phyloP scores from a whole-genome alignment of 768 basidiomycete species.

The Podaxis sp. region DNA sequence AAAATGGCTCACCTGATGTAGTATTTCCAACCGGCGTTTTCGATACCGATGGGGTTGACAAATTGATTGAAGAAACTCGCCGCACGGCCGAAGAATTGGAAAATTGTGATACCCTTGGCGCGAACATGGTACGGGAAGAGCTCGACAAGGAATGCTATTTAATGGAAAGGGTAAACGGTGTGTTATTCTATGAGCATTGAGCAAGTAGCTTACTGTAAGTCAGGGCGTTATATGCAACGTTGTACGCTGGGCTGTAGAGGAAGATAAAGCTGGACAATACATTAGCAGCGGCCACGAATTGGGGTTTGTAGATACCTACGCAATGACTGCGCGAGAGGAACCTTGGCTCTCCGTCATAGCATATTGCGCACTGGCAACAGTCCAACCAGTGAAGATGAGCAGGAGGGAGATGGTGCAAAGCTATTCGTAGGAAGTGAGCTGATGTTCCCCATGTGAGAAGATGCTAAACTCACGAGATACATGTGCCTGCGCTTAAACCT shows the following conservation, averaged over 20 bases:
- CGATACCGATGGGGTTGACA: conserved; percentile 64
- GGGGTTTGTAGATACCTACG: conserved; percentile 26
- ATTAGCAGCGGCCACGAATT: background rate
- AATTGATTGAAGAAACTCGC: conserved; percentile 67
- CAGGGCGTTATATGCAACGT: conserved; percentile 56
- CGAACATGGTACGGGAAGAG: conserved; percentile 66
- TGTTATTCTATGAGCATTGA: background rate
- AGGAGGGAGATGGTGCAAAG: conserved; percentile 46
- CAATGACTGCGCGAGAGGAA: conserved; percentile 50
- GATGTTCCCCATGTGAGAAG: background rate
- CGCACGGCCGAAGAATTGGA: conserved; percentile 58
- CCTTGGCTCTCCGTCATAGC: conserved; percentile 38
- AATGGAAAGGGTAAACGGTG: background rate
- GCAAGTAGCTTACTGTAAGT: conserved; percentile 43
- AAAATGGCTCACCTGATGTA: conserved; percentile 42
- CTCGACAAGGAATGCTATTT: conserved; percentile 61
- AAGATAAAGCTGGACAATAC: conserved; percentile 47
- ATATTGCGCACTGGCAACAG: conserved; percentile 51
- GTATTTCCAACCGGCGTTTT: conserved; percentile 56
- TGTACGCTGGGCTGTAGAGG: conserved; percentile 55
- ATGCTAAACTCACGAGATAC: conserved; percentile 41
- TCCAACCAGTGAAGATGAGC: conserved; percentile 54
- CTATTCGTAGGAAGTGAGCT: conserved; percentile 21
- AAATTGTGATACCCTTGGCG: conserved; percentile 59
- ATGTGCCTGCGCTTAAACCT: conserved; percentile 46